Conservation (phyloP, 2,329 filamentous ascomycete species). For the Corynespora cassiicola region DNA sequence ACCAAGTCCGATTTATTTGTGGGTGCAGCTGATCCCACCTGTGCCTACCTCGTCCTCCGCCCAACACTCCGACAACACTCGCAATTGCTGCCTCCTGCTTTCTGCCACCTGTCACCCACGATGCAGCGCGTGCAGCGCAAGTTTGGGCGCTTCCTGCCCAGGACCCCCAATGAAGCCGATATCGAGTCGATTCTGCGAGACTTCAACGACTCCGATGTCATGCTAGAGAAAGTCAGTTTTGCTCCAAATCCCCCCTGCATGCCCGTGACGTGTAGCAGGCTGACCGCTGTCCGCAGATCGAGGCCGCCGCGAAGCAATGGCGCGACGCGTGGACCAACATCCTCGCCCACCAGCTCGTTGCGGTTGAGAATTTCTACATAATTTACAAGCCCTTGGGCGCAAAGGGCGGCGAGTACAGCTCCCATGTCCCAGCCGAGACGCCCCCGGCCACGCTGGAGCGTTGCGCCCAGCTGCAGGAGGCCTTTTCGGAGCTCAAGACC, state of each 20-base stretch:
- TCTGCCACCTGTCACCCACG: too few relatives aligned
- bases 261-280: conserved; percentile 1
- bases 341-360: conserved; percentile 70
- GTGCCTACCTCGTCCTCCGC: conserved; percentile 1
- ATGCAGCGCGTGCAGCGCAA: conserved; percentile 78
- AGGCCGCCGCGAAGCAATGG: conserved; percentile 78
- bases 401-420: conserved; percentile 59
- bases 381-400: conserved; percentile 80
- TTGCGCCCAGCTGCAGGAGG: conserved; percentile 68
- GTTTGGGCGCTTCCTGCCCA: conserved; percentile 74
- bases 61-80: conserved; percentile 13
- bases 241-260: conserved; percentile 5
- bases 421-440: conserved; percentile 64
- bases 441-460: conserved; percentile 68
- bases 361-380: conserved; percentile 71
- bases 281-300: conserved; percentile 65
- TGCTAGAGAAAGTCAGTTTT: conserved; percentile 70
- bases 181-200: conserved; percentile 77
- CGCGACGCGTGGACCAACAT: conserved; percentile 80
- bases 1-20: conserved; percentile 8
- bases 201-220: conserved; percentile 79
- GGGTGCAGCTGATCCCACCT: too few relatives aligned
- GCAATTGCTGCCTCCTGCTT: conserved; percentile 22
- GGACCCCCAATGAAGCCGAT: conserved; percentile 77
- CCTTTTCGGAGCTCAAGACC: conserved; percentile 72